Conservation (phyloP, 2,329 filamentous ascomycete species). For the Microcyclospora tardicrescens region DNA sequence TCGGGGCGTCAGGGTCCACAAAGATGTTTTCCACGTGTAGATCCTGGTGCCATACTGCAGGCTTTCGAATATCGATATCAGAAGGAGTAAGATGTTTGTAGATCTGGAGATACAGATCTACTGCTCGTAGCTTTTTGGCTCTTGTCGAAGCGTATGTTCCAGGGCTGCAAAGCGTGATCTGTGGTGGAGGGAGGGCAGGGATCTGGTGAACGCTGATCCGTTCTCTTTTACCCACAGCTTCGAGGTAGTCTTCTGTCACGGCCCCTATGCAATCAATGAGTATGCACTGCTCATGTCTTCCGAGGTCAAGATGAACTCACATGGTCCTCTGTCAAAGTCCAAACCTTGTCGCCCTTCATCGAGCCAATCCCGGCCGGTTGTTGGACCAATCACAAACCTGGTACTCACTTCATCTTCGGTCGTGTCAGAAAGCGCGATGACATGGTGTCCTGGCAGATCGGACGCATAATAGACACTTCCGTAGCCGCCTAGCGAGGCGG, state of each 20-base stretch:
- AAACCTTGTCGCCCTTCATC: conserved; percentile 22
- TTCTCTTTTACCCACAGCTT: conserved; percentile 23
- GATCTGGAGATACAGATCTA: neutral
- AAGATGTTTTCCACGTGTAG: conserved; percentile 29
- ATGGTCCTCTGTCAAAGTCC: conserved; percentile 25
- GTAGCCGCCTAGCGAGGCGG: conserved; percentile 15
- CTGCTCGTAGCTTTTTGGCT: conserved; percentile 20
- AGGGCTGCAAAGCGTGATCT: conserved; percentile 24
- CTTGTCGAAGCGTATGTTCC: conserved; percentile 24
- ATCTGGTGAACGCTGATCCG: conserved; percentile 20
- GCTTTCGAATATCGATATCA: conserved; percentile 13
- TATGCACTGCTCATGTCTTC: conserved; percentile 5
- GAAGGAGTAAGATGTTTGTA: conserved; percentile 9
- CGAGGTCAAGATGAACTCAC: conserved; percentile 16
- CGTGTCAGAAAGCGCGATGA: conserved; percentile 6
- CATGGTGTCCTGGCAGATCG: conserved; percentile 16
- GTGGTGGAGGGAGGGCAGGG: conserved; percentile 20
- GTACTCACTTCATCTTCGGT: conserved; percentile 11
- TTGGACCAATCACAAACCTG: conserved; percentile 29
- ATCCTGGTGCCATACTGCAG: conserved; percentile 24
- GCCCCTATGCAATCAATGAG: conserved; percentile 18
- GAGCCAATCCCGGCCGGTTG: conserved; percentile 20
- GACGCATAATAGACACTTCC: conserved; percentile 24
- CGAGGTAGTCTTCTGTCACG: conserved; percentile 20
- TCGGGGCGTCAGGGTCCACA: conserved; percentile 20